phyloP scores from a whole-genome alignment of 805 yeast species.

The Starmerella stigmatis region DNA sequence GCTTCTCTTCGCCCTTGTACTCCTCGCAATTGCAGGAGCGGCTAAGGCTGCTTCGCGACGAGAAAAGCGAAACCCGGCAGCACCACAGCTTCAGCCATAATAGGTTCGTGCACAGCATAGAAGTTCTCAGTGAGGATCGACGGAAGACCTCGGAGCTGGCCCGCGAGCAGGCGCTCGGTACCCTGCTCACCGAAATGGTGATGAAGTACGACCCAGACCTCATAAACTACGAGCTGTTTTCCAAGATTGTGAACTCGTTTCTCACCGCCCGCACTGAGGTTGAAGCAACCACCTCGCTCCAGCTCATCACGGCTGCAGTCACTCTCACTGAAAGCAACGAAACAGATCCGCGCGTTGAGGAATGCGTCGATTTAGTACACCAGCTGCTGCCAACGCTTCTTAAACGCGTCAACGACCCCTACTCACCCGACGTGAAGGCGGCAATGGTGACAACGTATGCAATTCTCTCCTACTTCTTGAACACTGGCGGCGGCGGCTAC shows the following conservation, averaged over 20 bases:
- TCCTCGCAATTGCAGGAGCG: slow-evolving; percentile 23
- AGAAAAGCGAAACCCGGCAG: not conserved
- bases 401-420: slow-evolving; percentile 10
- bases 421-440: slow-evolving; percentile 18
- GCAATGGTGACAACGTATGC: slow-evolving; percentile 26
- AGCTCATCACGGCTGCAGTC: slow-evolving; percentile 26
- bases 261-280: slow-evolving; percentile 25
- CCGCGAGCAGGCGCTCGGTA: slow-evolving; percentile 29
- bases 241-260: slow-evolving; percentile 23
- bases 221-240: slow-evolving; percentile 20
- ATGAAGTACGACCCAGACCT: slow-evolving; percentile 29
- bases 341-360: slow-evolving; percentile 15
- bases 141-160: slow-evolving; percentile 28
- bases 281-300: slow-evolving; percentile 28
- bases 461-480: slow-evolving; percentile 26
- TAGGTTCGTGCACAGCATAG: slow-evolving; percentile 23
- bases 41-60: slow-evolving; percentile 16
- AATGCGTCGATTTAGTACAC: slow-evolving; percentile 19
- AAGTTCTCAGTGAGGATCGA: slow-evolving; percentile 27
- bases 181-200: slow-evolving; percentile 25
- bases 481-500: slow-evolving; percentile 31
- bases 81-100: slow-evolving; percentile 10
- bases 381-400: slow-evolving; percentile 13
- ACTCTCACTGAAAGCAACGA: slow-evolving; percentile 25
- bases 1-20: slow-evolving; percentile 21